Base-by-base conservation (phyloP, 2,329 filamentous ascomycete genomes). In the Fusarium nodosum region DNA sequence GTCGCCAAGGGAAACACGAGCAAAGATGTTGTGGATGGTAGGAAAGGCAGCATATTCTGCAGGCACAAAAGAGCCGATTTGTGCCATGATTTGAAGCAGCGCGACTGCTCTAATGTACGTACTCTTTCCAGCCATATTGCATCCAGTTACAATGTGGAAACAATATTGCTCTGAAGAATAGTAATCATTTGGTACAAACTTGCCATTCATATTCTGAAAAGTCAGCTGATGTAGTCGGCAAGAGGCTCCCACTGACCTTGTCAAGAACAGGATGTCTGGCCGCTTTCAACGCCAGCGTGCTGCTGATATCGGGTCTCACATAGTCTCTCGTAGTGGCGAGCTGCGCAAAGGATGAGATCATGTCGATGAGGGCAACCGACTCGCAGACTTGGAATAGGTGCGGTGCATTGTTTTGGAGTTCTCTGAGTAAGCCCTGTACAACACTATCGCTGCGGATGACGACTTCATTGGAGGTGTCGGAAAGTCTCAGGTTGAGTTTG, bases 111-210 rank as follows among this genome's bases (percentile, higher is more conserved):
- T 89, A 66, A 98, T 97, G 75, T 97, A 98, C 0, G 94, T 99
- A 68, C 92, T 97, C 78, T 98, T 99, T 1, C 94, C 96, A 72
- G 93, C 97, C 96, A 99, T 99, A 74, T 99, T 99, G 77, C 93
- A 97, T 5, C 96, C 95, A 0, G 95, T 98, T 67, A 99, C 90
- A 65, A 98, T 91, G 70, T 98, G 94, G 74, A 97, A 97, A 2
- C 94, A 89, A 36, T 90, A 89, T 64, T 95, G 90, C 34, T 91
- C 86, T 0, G 90, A 92, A 4, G 93, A 91, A 74, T 94, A 98
- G 30, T 94, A 92, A 74, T 98, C 94, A 68, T 98, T 98, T 0
- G 96, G 92, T 5, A 98, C 84, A 75, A 92, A 97, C 24, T 87
- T 88, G 46, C 86, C 86, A 1, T 83, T 81, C 69, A 93, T 88